Conservation (phyloP, 805 yeast species). For the Schizosaccharomyces lindneri region DNA sequence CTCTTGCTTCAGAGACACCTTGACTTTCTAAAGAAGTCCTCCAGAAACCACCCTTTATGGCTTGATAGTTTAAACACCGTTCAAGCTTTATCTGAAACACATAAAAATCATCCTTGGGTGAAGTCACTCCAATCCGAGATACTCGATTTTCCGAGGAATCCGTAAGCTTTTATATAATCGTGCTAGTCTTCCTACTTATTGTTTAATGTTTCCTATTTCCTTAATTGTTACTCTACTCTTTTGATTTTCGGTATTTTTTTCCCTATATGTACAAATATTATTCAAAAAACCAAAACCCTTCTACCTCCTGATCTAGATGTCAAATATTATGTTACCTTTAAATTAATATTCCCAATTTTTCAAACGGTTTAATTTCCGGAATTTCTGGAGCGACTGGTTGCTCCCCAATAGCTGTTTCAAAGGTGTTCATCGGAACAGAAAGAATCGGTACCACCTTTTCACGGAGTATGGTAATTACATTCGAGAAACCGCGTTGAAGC, state of each 20-base stretch:
- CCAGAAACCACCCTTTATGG: neutral
- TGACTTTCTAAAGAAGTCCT: neutral
- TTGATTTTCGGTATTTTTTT: no score
- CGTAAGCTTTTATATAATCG: no score
- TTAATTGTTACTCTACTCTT: no score
- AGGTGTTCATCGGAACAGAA: neutral
- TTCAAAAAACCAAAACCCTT: no score
- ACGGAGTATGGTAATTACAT: slow-evolving; percentile 17
- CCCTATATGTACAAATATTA: no score
- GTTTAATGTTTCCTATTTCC: no score
- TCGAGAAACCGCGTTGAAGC: slow-evolving; percentile 25
- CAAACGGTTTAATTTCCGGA: neutral
- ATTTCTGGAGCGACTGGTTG: neutral
- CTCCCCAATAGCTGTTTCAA: neutral
- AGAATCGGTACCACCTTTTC: neutral
- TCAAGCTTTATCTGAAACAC: neutral
- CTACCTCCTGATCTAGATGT: neutral
- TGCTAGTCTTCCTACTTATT: no score
- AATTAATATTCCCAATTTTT: neutral
- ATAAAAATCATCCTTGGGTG: neutral
- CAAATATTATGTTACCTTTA: neutral
- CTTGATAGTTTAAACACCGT: neutral
- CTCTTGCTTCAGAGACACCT: neutral
- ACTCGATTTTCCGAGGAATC: no score
- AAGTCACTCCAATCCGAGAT: neutral